These are phyloP conservation scores for Pythium biforme DNA, from an alignment of 352 stramenopile genomes.

Conservation along the genomic window DNA sequence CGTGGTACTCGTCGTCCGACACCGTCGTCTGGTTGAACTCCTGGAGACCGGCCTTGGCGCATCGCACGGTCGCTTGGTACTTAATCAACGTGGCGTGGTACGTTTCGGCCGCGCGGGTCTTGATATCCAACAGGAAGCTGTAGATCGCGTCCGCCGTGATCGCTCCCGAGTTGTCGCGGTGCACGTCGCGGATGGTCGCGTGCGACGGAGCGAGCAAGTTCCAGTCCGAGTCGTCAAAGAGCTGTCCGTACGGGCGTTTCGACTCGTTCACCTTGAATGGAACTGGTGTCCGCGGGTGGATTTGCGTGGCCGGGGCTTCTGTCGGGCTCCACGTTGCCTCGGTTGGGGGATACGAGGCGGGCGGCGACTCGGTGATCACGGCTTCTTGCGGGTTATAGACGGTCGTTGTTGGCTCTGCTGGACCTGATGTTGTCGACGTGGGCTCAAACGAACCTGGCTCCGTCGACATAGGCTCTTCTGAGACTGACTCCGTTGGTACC, in stretches of 20 bases:
- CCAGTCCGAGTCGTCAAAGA: conserved; percentile 12
- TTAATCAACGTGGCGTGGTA: conserved; percentile 13
- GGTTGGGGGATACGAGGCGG: background rate
- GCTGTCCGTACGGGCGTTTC: background rate
- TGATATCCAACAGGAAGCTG: conserved; percentile 7
- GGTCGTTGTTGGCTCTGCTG: too few species aligned
- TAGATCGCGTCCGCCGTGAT: conserved; percentile 23
- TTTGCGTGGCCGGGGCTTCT: background rate
- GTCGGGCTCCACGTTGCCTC: background rate
- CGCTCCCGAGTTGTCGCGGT: conserved; percentile 5
- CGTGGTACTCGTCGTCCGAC: conserved; percentile 16
- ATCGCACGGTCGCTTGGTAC: conserved; percentile 17
- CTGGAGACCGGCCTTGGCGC: conserved; percentile 16
- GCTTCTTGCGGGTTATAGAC: too few species aligned
- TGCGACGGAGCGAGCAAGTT: conserved; percentile 20
- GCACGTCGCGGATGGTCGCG: conserved; percentile 9
- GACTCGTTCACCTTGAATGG: background rate
- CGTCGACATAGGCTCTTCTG: background rate
- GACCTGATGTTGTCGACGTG: background rate
- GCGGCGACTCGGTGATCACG: background rate
- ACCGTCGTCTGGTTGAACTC: conserved; percentile 22
- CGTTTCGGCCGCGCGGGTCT: background rate
- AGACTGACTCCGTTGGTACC: background rate
- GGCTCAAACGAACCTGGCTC: background rate
- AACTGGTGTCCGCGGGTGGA: background rate